Evolutionary conservation across 2,329 filamentous ascomycete genomes (phyloP).

Genomic region (Epichloe hybrida): DNA sequence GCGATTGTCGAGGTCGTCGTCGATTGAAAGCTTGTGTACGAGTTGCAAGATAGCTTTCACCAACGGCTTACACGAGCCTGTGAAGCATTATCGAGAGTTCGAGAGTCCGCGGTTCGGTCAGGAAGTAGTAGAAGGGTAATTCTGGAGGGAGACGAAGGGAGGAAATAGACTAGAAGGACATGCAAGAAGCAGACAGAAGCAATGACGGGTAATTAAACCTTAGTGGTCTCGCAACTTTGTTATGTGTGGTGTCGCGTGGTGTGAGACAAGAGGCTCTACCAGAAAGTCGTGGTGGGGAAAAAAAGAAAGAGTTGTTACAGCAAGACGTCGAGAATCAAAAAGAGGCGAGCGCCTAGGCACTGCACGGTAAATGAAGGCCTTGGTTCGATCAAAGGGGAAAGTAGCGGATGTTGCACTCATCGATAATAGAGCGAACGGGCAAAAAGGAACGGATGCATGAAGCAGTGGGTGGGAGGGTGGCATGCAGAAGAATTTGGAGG

Average conservation of each 20-base stretch:
- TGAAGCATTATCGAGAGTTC: conserved; percentile 9
- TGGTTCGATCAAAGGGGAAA: not conserved
- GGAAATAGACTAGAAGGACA: not conserved
- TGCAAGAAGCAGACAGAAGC: not conserved
- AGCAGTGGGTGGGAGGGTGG: not conserved
- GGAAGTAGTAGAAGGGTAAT: not conserved
- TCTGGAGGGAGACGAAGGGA: not conserved
- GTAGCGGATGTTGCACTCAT: not conserved
- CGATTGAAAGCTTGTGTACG: conserved; percentile 1
- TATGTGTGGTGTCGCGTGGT: not conserved
- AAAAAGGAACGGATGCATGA: not conserved
- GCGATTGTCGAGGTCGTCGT: conserved; percentile 2
- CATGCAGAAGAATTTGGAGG: not conserved
- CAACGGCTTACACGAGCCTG: conserved; percentile 6
- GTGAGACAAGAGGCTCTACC: not conserved
- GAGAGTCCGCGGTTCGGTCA: not conserved
- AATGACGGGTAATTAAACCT: conserved; percentile 2
- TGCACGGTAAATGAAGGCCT: not conserved
- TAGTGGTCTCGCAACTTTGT: not conserved
- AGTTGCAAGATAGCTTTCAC: conserved; percentile 9
- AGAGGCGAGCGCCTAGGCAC: not conserved
- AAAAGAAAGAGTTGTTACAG: not conserved
- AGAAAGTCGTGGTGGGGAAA: not conserved
- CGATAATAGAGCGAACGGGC: not conserved
- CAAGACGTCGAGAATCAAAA: not conserved